Base-by-base conservation (phyloP, 257 asterid species). In the Craterostigma plantagineum region DNA sequence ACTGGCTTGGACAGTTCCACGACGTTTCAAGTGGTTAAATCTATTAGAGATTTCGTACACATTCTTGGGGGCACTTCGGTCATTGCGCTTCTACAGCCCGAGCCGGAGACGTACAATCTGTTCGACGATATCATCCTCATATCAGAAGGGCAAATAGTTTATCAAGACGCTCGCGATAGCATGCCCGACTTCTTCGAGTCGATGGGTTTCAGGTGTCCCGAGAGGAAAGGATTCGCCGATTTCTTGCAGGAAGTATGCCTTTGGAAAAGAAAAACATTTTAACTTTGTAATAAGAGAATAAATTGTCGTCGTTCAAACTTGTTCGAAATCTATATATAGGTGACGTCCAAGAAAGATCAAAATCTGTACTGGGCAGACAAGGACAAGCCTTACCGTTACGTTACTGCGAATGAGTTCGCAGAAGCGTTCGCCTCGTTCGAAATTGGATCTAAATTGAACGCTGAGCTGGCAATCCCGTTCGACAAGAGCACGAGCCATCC, bases 331-430 rank as follows among this genome's bases (percentile, higher is more conserved):
- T n/a, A 23, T 23, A 35, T 54, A 43, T 59, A 77, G 91, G 81
- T 78, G 35, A 78, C 92, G 0, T 78, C 92, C 9, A 71, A 62
- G 72, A 78, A 78, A 60, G 92, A 78, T 34, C 92, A 78, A 35
- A 44, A 56, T 33, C 92, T 74, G 45, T 78, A 78, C 49, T 78
- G 86, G 92, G 60, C 61, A 9, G 43, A 38, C 3, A 58, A 42
- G 38, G 70, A 69, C 37, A 71, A 68, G 59, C 73, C 92, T 11
- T 75, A 75, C 68, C 55, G 57, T 1, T 75, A 63, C 45, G 3
- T 75, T 27, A 3, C 76, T 10, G 64, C 50, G 8, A 14, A 23
- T n/a, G 77, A 70, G 15, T 77, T 77, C 14, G 68, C 67, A 0
- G 77, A 73, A 41, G 72, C 79, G 0, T 78, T 78, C 54, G 65